Base-by-base conservation (phyloP, 2,329 filamentous ascomycete genomes). In the Cladophialophora chaetospira region DNA sequence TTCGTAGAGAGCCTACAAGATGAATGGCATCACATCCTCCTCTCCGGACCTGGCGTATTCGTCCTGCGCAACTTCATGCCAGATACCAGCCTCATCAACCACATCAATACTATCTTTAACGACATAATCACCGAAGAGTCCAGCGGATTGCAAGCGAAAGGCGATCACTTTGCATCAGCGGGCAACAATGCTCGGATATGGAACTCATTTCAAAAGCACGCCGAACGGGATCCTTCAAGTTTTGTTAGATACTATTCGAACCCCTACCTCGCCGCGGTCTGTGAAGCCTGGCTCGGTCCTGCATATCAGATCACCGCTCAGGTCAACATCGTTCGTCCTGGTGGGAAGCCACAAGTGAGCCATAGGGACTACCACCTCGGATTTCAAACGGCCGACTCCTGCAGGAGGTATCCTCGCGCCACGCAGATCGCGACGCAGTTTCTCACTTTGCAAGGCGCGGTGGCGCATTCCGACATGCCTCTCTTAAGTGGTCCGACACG, bases 291-390 rank as follows among this genome's bases (percentile, higher is more conserved):
- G 79, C 77, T 87, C 0, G 84, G 84, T 0, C 82, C 82, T 0
- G 77, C 74, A 2, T 86, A 86, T 68, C 78, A 81, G 19, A 67
- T 87, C 40, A 87, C 84, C 0, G 78, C 82, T 0, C 84, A 87
- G 66, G 79, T 85, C 36, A 87, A 87, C 65, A 77, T 85, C 46
- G 83, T 87, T 6, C 77, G 79, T 38, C 83, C 84, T 0, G 82
- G 82, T 15, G 82, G 81, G 0, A 71, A 75, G 31, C 74, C 84
- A 0, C 84, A 87, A 65, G 76, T 79, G 25, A 74, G 73, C 5
- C 84, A 87, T 65, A 76, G 84, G 1, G 84, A 87, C 65, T 87
- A 86, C 65, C 84, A 87, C 64, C 75, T 87, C 1, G 84, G 84
- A 0, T 86, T 87, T 69, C 82, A 85, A 67, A 80, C 78, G 0